Base-by-base conservation (phyloP, 305 asterid genomes). In the Solanum hybrid region DNA sequence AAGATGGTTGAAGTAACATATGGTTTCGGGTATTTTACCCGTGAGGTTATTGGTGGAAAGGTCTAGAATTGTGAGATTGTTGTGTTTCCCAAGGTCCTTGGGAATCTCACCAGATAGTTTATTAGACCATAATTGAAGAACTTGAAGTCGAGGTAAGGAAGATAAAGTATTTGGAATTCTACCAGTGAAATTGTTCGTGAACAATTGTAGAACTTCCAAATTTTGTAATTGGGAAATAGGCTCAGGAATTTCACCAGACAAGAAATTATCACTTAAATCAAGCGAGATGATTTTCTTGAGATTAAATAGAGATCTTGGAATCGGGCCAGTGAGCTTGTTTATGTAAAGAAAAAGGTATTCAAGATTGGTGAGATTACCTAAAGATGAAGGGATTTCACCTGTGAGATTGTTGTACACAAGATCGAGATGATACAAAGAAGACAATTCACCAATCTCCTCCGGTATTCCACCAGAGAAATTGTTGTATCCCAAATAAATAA, bases 41-140 rank as follows among this genome's bases (percentile, higher is more conserved):
- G 93, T 90, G 90, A 97, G 96, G 27, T 92, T 92, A 81, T 97
- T 97, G 24, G 95, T 94, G 42, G 99, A 97, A 66, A 97, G 98
- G 91, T 97, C 99, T 17, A 97, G 89, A n/a, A 95, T 86, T 10
- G 98, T 93, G 90, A 97, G 98, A 51, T 97, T 96, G 64, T 92
- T 95, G n/a, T 73, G 24, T 78, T 64, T 93, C 8, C 99, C 99
- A 27, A 96, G 95, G 38, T 92, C 92, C 46, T 60, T 4, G 1
- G 98, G 99, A 14, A 97, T 95, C 29, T 93, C 89, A 35, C 98
- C 99, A 0, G 94, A 92, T 14, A 97, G 89, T 38, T 87, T 72
- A 34, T 97, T 97, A 13, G 96, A 95, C 99, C 99, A 97, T 7
- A 97, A 32, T 37, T 97, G 99, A 91, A 96, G 97, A 86, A 96